A percentile compares a stretch with the other conserved stretches of the same genome.
phyloP scores from a whole-genome alignment of 805 yeast genomes.

The Scheffersomyces amazonensis region DNA sequence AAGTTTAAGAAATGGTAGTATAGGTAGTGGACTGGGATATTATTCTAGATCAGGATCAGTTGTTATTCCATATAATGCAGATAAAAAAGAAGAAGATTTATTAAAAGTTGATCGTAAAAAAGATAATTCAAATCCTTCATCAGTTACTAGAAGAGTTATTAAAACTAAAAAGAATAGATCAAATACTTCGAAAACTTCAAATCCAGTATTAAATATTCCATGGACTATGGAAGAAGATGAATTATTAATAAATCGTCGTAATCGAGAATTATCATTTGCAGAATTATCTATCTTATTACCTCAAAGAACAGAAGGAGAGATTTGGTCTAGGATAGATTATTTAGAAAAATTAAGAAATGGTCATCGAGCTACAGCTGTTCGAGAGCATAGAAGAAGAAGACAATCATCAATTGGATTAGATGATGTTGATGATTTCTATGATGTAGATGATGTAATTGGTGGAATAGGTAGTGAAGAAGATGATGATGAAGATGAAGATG shows the following conservation, averaged over 20 bases:
- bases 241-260: constrained; percentile 49
- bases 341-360: constrained; percentile 39
- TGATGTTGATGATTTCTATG: constrained; percentile 42
- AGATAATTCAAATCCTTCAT: constrained; percentile 6
- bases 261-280: constrained; percentile 61
- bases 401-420: constrained; percentile 41
- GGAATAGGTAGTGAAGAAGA: constrained; percentile 29
- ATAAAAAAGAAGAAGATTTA: constrained; percentile 22
- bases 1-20: constrained; percentile 40
- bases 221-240: constrained; percentile 75
- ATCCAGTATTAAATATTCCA: constrained; percentile 28
- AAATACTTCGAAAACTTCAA: constrained; percentile 4
- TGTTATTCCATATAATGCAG: constrained; percentile 32
- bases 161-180: constrained; percentile 6
- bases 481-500: constrained; percentile 28
- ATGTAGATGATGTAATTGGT: constrained; percentile 38
- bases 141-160: constrained; percentile 8
- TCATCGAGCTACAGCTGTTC: constrained; percentile 19
- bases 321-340: constrained; percentile 56
- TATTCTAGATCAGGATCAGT: constrained; percentile 37
- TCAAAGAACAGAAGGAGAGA: constrained; percentile 70
- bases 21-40: constrained; percentile 29
- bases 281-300: constrained; percentile 76
- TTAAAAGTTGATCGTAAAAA: constrained; percentile 17
- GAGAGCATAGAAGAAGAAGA: constrained; percentile 28